Conservation (phyloP, 2,329 filamentous ascomycete genomes). For the Aspergillus clavatus region DNA sequence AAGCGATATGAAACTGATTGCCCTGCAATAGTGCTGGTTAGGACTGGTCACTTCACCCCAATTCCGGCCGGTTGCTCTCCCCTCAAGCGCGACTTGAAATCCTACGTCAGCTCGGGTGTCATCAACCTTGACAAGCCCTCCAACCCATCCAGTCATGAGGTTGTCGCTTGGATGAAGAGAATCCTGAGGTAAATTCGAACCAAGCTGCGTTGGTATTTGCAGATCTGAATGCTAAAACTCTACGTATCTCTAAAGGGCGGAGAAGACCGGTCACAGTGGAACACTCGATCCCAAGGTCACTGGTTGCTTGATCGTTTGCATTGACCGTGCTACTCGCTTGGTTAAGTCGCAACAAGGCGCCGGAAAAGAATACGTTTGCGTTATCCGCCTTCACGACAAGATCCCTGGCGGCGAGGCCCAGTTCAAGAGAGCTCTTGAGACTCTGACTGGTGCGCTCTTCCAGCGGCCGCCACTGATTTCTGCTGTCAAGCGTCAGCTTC, state of each 20-base stretch:
- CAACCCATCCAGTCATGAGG: conserved; percentile 96
- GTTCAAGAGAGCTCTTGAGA: conserved; percentile 90
- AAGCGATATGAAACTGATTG: conserved; percentile 15
- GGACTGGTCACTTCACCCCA: conserved; percentile 94
- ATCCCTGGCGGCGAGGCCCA: conserved; percentile 88
- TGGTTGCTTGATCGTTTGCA: conserved; percentile 88
- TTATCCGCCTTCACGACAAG: conserved; percentile 93
- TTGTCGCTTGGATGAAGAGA: conserved; percentile 98
- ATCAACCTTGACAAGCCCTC: conserved; percentile 98
- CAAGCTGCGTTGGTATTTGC: background rate
- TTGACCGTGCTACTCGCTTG: conserved; percentile 92
- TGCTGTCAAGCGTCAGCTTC: conserved; percentile 96
- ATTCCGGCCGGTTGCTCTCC: conserved; percentile 91
- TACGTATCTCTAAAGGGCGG: conserved; percentile 54
- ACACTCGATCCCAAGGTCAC: conserved; percentile 98
- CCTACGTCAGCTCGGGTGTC: conserved; percentile 93
- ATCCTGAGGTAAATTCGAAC: conserved; percentile 67
- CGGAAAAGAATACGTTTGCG: conserved; percentile 97
- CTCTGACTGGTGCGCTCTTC: conserved; percentile 92
- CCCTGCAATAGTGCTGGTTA: conserved; percentile 67
- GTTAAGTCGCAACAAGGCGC: conserved; percentile 99
- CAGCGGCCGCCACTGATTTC: conserved; percentile 96
- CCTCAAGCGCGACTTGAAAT: conserved; percentile 90
- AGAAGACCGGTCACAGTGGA: conserved; percentile 97
- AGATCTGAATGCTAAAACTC: conserved; percentile 14